Evolutionary conservation across 768 basidiomycete genomes (phyloP), one percentile per base, ranked within the genome.

Genomic region (Leccinum subtestaceum): DNA sequence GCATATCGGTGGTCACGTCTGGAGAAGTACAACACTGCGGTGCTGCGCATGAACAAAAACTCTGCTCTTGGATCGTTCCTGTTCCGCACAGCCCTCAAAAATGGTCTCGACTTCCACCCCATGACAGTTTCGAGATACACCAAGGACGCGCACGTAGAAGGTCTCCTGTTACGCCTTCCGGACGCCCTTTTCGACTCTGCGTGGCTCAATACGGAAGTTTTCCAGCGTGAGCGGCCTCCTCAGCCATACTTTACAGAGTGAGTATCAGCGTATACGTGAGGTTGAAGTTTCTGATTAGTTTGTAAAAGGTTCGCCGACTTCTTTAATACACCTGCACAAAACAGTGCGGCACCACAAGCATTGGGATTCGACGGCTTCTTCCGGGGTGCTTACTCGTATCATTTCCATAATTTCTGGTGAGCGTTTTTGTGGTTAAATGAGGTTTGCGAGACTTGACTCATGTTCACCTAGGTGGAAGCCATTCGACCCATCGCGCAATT

Each of bases 141-240:
- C 31, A 89, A 89, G 74, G 96, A 99, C 63, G 94, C 95, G 1
- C 80, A 87, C 60, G 66, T 98, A 31, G 93, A 96, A 60, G 85
- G 83, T 5, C 77, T 98, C 48, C 77, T 99, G 29, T 83, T 95
- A 57, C 84, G 93, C 25, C 80, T 99, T 17, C 95, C 97, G 0
- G 97, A 98, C 70, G 96, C 96, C 8, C 75, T 99, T 57, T 98
- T 98, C 63, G 96, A 98, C 72, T 87, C 95, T 11, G 96, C 97
- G 2, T 98, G 95, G 95, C 77, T 98, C 50, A 95, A 93, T 70
- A 92, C 91, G 17, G 96, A 98, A 72, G 82, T 84, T 53, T 96
- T 89, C 72, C 96, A 98, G 73, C 81, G 91, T 50, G 91, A 94
- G 60, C 82, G 96, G 49, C 96, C 97, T 3, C 90, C 96, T 58